Base-by-base conservation (phyloP, 2,329 filamentous ascomycete species). In the Dissoconium aciculare region DNA sequence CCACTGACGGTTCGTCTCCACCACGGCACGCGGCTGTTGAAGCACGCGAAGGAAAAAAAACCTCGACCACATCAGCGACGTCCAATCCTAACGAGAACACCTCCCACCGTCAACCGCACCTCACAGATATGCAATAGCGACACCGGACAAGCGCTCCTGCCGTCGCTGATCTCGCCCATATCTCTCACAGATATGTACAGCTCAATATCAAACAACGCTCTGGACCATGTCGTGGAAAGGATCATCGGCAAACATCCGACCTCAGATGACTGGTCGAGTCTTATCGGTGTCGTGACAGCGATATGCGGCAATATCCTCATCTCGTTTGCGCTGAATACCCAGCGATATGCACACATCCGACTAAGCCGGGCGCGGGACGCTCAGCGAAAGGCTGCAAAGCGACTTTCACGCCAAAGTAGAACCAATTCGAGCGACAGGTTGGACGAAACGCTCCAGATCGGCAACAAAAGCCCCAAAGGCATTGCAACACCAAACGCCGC, bases 221-320 rank as follows among this genome's bases (percentile, higher is more conserved):
- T 23, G 19, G 19, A 23, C 8, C 19, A 23, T 23, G 19, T 8
- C 19, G 19, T 23, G n/a, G 8, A 23, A 23, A 21, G 13, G 11
- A 26, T 31, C 17, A 15, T 16, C 19, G 25, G 13, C 17, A 31
- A 16, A 15, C 29, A 15, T 15, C 9, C 13, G 27, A n/a, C 5
- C 15, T 12, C 35, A 15, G 57, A 56, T 38, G 55, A 55, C 40
- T 95, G 87, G 85, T 92, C 84, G 27, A 91, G 84, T 15, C 64
- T 95, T 32, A 95, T 98, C 50, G 89, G 89, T 45, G 94, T 98
- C 49, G 59, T 87, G 32, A 92, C 85, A 3, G 85, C 89, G 30
- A 91, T 98, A 48, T 69, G 78, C 30, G 89, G 89, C 33, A 98
- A 98, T 49, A 64, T 94, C 17, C 68, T 98, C 31, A 95, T 98